Conservation (phyloP, 2,329 filamentous ascomycete species). For the Cryphonectria carpinicola region DNA sequence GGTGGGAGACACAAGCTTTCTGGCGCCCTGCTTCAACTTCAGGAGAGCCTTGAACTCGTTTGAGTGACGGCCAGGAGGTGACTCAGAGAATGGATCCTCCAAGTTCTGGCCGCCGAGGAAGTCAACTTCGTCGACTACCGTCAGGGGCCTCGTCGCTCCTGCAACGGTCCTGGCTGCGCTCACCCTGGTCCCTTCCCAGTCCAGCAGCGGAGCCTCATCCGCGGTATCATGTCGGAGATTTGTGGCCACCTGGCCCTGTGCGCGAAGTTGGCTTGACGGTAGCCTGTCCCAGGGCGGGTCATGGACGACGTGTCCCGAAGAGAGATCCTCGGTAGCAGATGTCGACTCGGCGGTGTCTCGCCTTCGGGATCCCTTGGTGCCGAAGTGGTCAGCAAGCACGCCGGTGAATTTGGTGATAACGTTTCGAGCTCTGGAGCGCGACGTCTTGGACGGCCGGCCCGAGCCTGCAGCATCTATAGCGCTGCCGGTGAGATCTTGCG, state of each 20-base stretch:
- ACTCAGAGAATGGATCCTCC: slow-evolving; percentile 32
- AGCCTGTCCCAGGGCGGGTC: not conserved
- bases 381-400: slow-evolving; percentile 26
- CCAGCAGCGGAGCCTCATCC: slow-evolving; percentile 42
- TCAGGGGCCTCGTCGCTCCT: slow-evolving; percentile 32
- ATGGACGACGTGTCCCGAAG: slow-evolving; percentile 4
- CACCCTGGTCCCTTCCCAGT: slow-evolving; percentile 41
- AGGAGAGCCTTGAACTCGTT: slow-evolving; percentile 32
- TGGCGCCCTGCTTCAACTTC: slow-evolving; percentile 11
- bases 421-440: slow-evolving; percentile 27
- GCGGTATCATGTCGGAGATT: too few relatives aligned
- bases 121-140: slow-evolving; percentile 34
- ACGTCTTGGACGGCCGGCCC: slow-evolving; percentile 9
- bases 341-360: not conserved
- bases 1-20: slow-evolving; percentile 14
- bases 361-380: slow-evolving; percentile 8
- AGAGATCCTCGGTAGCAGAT: not conserved
- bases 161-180: slow-evolving; percentile 32
- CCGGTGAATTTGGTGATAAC: slow-evolving; percentile 27
- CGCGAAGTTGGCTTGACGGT: slow-evolving; percentile 30
- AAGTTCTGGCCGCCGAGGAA: slow-evolving; percentile 28
- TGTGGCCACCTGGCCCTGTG: slow-evolving; percentile 24
- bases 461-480: slow-evolving; percentile 7
- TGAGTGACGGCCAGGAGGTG: slow-evolving; percentile 8
- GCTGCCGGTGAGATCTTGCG: slow-evolving; percentile 8